These are phyloP conservation scores for Vigna hirtella DNA, from an alignment of 306 rosid genomes.

Conservation along the genomic window DNA sequence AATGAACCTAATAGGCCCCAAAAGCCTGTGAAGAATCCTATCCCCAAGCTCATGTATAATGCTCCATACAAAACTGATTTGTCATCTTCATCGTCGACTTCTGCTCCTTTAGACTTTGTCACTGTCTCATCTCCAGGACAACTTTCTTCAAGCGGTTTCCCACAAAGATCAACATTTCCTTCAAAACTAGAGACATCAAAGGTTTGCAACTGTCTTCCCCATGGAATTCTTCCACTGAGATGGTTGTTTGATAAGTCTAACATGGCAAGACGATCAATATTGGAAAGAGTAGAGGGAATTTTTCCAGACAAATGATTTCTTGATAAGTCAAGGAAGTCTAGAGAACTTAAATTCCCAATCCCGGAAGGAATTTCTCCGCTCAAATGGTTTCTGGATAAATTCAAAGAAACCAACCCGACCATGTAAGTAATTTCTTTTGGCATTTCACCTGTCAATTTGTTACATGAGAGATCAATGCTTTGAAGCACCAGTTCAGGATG, in stretches of 20 bases:
- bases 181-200: too few relatives aligned
- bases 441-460: neutral
- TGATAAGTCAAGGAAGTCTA: neutral
- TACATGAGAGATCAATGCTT: conserved; percentile 13
- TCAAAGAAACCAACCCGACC: neutral
- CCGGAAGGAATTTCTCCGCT: neutral
- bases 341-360: too few relatives aligned
- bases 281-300: too few relatives aligned
- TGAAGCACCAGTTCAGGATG: conserved; percentile 38
- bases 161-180: too few relatives aligned
- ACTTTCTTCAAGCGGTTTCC: too few relatives aligned
- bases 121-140: too few relatives aligned
- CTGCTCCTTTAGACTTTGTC: too few relatives aligned
- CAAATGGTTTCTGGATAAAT: conserved; percentile 12
- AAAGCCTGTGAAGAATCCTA: conserved; percentile 30
- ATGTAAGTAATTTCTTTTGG: neutral
- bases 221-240: too few relatives aligned
- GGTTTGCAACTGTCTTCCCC: too few relatives aligned
- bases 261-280: too few relatives aligned
- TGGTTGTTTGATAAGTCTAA: too few relatives aligned
- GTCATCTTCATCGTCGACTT: neutral
- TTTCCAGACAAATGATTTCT: too few relatives aligned
- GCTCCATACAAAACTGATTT: neutral
- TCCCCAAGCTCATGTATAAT: conserved; percentile 33
- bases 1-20: conserved; percentile 14